Conservation (phyloP, 1,284 basidiomycete species). For the Puccinia sorghi region DNA sequence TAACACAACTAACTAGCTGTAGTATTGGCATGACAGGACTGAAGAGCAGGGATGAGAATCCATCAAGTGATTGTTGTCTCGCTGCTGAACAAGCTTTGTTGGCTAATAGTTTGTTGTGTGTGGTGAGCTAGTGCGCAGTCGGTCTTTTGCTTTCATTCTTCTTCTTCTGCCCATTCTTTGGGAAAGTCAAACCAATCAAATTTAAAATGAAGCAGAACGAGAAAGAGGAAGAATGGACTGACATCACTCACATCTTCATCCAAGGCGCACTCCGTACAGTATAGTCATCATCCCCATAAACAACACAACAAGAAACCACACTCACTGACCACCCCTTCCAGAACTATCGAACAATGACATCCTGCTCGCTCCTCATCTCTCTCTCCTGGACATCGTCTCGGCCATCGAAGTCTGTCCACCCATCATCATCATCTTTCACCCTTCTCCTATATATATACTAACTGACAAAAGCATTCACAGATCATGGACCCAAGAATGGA, state of each 20-base stretch:
- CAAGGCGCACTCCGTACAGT: conserved; percentile 43
- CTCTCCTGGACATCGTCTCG: conserved; percentile 41
- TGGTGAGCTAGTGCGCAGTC: too few species aligned
- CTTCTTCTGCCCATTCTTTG: too few species aligned
- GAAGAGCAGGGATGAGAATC: too few species aligned
- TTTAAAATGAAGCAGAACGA: not conserved
- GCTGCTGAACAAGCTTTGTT: too few species aligned
- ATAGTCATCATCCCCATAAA: conserved; percentile 37
- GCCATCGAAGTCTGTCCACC: conserved; percentile 28
- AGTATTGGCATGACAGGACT: too few species aligned
- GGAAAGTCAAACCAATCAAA: too few species aligned
- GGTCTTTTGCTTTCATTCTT: too few species aligned
- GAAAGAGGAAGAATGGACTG: conserved; percentile 9
- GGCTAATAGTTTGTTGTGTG: too few species aligned
- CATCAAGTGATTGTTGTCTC: too few species aligned
- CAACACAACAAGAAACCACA: too few species aligned
- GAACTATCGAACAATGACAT: conserved; percentile 25
- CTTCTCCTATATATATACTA: conserved; percentile 18
- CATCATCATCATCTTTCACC: not conserved
- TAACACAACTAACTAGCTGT: too few species aligned
- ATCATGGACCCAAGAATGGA: conserved; percentile 88
- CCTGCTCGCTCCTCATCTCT: not conserved
- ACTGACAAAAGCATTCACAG: conserved; percentile 60
- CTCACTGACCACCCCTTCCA: not conserved
- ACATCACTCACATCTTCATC: conserved; percentile 27